A percentile compares a stretch with the other conserved stretches of the same genome.
Evolutionary conservation across 345 rosid species (phyloP).

Genomic region (Sisymbrium irio): DNA sequence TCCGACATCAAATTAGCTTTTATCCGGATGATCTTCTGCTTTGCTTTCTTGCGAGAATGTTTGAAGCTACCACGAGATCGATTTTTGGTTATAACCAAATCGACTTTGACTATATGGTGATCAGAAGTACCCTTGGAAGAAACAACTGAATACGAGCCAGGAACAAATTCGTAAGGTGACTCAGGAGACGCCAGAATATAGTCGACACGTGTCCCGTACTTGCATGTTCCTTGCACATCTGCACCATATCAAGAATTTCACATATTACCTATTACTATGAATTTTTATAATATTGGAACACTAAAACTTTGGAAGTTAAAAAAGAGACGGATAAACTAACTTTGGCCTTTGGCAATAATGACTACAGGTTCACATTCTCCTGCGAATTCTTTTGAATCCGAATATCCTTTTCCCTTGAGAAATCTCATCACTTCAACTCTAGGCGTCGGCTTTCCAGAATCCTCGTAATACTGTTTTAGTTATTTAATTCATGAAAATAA

Average conservation of each 20-base stretch:
- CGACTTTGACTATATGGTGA: constrained; percentile 89
- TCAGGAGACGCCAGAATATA: constrained; percentile 67
- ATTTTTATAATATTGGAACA: not conserved
- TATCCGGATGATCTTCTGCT: constrained; percentile 37
- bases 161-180: constrained; percentile 60
- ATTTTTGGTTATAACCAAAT: constrained; percentile 40
- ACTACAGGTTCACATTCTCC: constrained; percentile 96
- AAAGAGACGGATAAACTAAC: constrained; percentile 33
- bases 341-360: constrained; percentile 93
- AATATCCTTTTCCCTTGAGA: constrained; percentile 61
- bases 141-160: constrained; percentile 74
- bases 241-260: not conserved
- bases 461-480: constrained; percentile 65
- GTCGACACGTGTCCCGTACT: constrained; percentile 89
- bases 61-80: constrained; percentile 31
- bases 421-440: constrained; percentile 64
- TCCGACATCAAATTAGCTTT: constrained; percentile 40
- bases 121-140: constrained; percentile 93
- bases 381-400: constrained; percentile 68
- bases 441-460: constrained; percentile 86
- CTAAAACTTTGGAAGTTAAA: not conserved
- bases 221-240: constrained; percentile 98
- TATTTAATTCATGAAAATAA: not conserved
- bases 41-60: constrained; percentile 32
- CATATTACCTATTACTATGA: not conserved